Conservation (phyloP, 1,284 basidiomycete genomes). For the Cutaneotrichosporon curvatum region DNA sequence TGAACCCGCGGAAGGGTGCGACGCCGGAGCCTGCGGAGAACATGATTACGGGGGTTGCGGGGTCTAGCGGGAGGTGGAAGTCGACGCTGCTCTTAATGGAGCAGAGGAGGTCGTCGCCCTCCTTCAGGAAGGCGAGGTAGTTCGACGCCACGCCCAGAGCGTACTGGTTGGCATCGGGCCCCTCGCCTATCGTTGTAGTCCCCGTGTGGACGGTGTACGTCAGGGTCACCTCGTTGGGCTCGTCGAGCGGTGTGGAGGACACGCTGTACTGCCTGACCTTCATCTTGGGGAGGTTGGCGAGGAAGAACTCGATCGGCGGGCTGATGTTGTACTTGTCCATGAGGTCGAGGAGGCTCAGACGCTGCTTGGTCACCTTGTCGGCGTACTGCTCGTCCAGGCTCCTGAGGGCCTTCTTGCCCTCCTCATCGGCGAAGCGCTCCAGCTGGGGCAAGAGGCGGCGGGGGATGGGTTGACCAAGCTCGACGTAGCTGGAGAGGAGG, state of each 20-base stretch:
- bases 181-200: constrained; percentile 35
- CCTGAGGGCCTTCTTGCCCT: constrained; percentile 2
- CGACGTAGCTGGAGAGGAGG: constrained; percentile 50
- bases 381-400: constrained; percentile 12
- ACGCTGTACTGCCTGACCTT: constrained; percentile 36
- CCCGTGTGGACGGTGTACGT: constrained; percentile 51
- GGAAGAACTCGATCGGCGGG: constrained; percentile 31
- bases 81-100: constrained; percentile 48
- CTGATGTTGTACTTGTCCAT: constrained; percentile 46
- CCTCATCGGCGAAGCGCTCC: constrained; percentile 6
- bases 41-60: constrained; percentile 49
- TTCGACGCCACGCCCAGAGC: constrained; percentile 51
- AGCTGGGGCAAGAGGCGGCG: constrained; percentile 20
- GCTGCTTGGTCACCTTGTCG: constrained; percentile 33
- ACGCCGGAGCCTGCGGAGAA: constrained; percentile 53
- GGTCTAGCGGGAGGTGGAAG: constrained; percentile 52
- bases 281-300: constrained; percentile 18
- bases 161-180: constrained; percentile 23
- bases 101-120: constrained; percentile 50
- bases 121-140: constrained; percentile 49
- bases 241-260: constrained; percentile 53
- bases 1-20: constrained; percentile 54
- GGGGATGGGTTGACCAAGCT: constrained; percentile 42
- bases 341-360: constrained; percentile 47
- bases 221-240: constrained; percentile 49